Base-by-base conservation (phyloP, 2,329 filamentous ascomycete genomes). In the Aspergillus ochraceus region DNA sequence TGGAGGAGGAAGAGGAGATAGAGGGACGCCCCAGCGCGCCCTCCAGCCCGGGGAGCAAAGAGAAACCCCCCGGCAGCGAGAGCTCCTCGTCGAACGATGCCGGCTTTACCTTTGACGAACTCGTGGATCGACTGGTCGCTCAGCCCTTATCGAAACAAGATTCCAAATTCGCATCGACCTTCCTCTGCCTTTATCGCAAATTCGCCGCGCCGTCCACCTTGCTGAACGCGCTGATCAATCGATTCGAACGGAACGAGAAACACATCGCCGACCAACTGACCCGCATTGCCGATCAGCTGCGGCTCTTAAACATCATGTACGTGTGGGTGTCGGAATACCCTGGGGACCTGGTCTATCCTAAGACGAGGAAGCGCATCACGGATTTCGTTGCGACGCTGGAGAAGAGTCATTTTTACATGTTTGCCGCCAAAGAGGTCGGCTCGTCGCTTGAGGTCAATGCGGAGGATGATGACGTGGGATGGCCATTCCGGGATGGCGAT, bases 251-350 rank as follows among this genome's bases (percentile, higher is more conserved):
- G 45, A 86, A 97, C 61, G 90, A 96, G 65, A 82, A 90, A 24
- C 86, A 87, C 68, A 85, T 87, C 49, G 88, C 90, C 61, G 83
- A 87, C 64, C 88, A 90, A 63, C 84, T 97, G 49, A 88, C 88
- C 56, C 91, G 89, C 67, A 93, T 90, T 46, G 88, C 90, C 8
- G 87, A 88, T 5, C 94, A 97, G 72, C 83, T 97, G 57, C 87
- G 93, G 54, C 90, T 94, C 62, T 88, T 97, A 45, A 88, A 90
- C 66, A 87, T 95, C 6, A 80, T 98, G 60, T 91, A 92, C 5
- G 90, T 91, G 73, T 99, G 95, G 95, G 89, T 96, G 1, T 88
- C 89, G 17, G 81, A 88, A 49, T 98, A 98, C 74, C 93, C 95
- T 0, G 94, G 92, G 17, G 95, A 99, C 75, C 97, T 98, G 80